Base-by-base conservation (phyloP, 1,139 yeast species). In the Tardiomyces depauwii region DNA sequence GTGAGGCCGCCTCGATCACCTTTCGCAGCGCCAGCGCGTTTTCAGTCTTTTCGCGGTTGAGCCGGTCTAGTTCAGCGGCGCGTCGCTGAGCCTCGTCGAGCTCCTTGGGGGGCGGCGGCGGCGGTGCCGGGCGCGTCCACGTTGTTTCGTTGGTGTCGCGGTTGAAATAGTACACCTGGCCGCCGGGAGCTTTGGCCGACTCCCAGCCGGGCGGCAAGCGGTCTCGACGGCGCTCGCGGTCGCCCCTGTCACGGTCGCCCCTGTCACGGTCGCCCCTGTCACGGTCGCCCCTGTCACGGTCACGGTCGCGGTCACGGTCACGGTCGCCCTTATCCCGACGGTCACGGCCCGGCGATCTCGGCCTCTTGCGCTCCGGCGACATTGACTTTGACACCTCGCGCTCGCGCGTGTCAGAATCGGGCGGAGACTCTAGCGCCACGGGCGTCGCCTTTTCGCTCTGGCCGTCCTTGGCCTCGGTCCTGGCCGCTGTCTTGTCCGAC, bases 71-170 rank as follows among this genome's bases (percentile, higher is more conserved):
- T 47, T 61, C 58, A 40, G 55, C 40, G 41, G 51, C 49, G 43
- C 60, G 58, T 54, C 50, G 53, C 47, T 51, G 54, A n/a, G 52
- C 42, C 46, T 54, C 51, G 30, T 14, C 39, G 10, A 16, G 19
- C 39, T 36, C 21, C 21, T 14, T n/a, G 21, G 19, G 19, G 5
- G 18, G 19, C 2, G 47, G 53, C 7, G 44, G 47, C 18, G 51
- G 23, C 43, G 51, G 46, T 33, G 47, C 54, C 1, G 88, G 88
- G 44, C 65, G 65, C 13, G 76, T 80, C 89, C 91, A 82, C 44
- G 73, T 73, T 1, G 80, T 72, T 16, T 66, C 54, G 41, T 70
- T 68, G 39, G 67, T 62, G 14, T 60, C 68, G 40, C 74, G 63
- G 57, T 82, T 75, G 63, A 68, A 81, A 59, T 76, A 83, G 59